phyloP scores from a whole-genome alignment of 768 basidiomycete species.

The Auriscalpium vulgare region DNA sequence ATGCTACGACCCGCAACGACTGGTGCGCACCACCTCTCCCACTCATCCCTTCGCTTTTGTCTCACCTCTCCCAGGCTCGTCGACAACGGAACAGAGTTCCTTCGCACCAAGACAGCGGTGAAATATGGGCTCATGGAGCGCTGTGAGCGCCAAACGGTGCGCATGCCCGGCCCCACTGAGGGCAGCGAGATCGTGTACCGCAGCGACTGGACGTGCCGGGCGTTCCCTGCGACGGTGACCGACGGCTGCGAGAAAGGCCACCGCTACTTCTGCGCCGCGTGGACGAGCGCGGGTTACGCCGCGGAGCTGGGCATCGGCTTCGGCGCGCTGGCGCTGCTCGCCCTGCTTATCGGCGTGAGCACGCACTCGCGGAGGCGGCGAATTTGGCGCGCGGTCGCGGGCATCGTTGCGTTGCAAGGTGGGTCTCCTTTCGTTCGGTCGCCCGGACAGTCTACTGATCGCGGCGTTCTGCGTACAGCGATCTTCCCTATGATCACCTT shows the following conservation, averaged over 20 bases:
- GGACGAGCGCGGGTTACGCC: conserved; percentile 65
- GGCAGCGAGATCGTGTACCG: conserved; percentile 38
- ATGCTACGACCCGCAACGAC: conserved; percentile 49
- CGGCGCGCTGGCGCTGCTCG: conserved; percentile 45
- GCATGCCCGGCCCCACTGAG: conserved; percentile 37
- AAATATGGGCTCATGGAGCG: conserved; percentile 52
- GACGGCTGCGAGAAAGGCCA: conserved; percentile 47
- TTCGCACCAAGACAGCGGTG: conserved; percentile 39
- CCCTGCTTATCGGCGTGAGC: conserved; percentile 61
- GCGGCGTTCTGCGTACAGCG: conserved; percentile 27
- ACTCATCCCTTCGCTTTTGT: conserved; percentile 3
- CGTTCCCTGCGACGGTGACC: conserved; percentile 49
- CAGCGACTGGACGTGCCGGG: conserved; percentile 51
- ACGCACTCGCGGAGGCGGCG: conserved; percentile 67
- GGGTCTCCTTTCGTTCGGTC: conserved; percentile 7
- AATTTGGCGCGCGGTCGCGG: conserved; percentile 70
- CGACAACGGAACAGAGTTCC: conserved; percentile 31
- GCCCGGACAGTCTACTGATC: background rate
- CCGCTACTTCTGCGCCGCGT: conserved; percentile 50
- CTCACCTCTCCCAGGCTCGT: conserved; percentile 27
- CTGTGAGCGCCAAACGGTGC: conserved; percentile 46
- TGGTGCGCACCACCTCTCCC: conserved; percentile 39
- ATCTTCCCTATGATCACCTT: conserved; percentile 55
- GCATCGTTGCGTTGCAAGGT: conserved; percentile 58
- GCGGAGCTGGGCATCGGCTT: conserved; percentile 61